A percentile compares a stretch with the other conserved stretches of the same genome.
Conservation (phyloP, 1,284 basidiomycete species). For the Takashimella koratensis region DNA sequence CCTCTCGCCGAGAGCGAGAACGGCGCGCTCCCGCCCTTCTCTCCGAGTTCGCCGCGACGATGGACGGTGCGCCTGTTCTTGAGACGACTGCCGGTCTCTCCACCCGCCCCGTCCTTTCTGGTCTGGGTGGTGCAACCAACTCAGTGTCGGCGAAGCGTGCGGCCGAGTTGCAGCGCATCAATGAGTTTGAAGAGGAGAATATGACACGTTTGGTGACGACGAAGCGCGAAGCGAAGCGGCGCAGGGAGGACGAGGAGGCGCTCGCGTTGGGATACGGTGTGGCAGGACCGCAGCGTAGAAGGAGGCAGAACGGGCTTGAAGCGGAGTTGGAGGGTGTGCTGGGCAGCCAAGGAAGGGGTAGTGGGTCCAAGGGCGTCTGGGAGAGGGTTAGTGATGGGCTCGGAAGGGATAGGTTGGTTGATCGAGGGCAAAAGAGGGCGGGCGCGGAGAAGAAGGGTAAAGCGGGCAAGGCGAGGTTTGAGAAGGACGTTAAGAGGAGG, state of each 20-base stretch:
- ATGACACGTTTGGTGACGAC: constrained; percentile 88
- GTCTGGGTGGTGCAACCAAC: constrained; percentile 51
- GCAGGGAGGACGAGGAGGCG: constrained; percentile 84
- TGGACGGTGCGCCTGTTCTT: constrained; percentile 57
- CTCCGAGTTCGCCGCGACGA: constrained; percentile 57
- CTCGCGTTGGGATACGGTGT: constrained; percentile 71
- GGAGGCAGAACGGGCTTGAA: constrained; percentile 69
- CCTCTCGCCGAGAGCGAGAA: constrained; percentile 39
- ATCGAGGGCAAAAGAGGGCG: constrained; percentile 23
- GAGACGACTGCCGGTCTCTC: constrained; percentile 75
- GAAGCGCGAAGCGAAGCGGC: constrained; percentile 76
- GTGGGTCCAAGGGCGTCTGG: constrained; percentile 44
- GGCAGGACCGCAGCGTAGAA: constrained; percentile 52
- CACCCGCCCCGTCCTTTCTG: constrained; percentile 35
- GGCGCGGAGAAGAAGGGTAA: constrained; percentile 33
- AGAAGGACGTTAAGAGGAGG: constrained; percentile 60
- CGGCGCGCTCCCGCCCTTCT: constrained; percentile 70
- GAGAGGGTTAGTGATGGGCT: constrained; percentile 61
- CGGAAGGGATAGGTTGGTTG: constrained; percentile 61
- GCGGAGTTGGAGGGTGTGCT: constrained; percentile 81
- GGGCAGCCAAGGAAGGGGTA: constrained; percentile 52
- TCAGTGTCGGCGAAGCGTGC: constrained; percentile 50
- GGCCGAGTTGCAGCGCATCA: constrained; percentile 69
- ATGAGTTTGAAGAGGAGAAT: constrained; percentile 93
- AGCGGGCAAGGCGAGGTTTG: constrained; percentile 70